These are phyloP conservation scores for Neonectria magnoliae DNA, from an alignment of 2,329 filamentous ascomycete genomes.

Conservation along the genomic window DNA sequence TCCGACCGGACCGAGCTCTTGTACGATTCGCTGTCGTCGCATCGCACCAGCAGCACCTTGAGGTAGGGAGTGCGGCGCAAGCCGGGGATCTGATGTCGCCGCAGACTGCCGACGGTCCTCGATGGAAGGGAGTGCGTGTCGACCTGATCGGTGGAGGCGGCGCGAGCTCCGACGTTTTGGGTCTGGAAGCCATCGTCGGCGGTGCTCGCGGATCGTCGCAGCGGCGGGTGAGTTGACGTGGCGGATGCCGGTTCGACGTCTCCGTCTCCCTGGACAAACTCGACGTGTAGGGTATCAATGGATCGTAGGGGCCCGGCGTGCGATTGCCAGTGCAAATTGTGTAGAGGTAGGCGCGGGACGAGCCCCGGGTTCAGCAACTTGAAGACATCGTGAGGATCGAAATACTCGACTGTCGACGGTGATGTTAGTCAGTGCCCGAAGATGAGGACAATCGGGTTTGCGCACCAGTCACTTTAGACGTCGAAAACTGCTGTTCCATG, in stretches of 20 bases:
- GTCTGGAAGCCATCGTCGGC: constrained; percentile 70
- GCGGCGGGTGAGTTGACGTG: constrained; percentile 41
- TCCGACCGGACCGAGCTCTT: constrained; percentile 81
- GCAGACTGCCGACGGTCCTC: constrained; percentile 50
- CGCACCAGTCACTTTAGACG: constrained; percentile 81
- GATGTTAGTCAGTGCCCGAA: constrained; percentile 28
- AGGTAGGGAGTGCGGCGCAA: constrained; percentile 92
- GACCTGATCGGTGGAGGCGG: constrained; percentile 50
- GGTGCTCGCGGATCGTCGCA: constrained; percentile 48
- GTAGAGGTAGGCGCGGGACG: constrained; percentile 81
- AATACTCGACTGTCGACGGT: constrained; percentile 81
- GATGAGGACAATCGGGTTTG: neutral
- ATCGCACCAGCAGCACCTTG: constrained; percentile 87
- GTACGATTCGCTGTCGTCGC: constrained; percentile 96
- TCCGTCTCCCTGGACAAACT: constrained; percentile 76
- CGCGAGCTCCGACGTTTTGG: constrained; percentile 59
- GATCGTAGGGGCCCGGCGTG: constrained; percentile 90
- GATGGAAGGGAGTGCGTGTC: constrained; percentile 49
- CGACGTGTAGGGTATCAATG: constrained; percentile 91
- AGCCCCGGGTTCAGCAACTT: constrained; percentile 82
- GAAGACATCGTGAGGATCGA: constrained; percentile 91
- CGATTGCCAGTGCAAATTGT: constrained; percentile 97
- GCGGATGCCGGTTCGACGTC: constrained; percentile 57
- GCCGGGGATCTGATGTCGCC: constrained; percentile 94
- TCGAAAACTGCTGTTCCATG: constrained; percentile 75